These are phyloP conservation scores for Penicillium sp. DNA, from an alignment of 2,329 filamentous ascomycete genomes.

Conservation along the genomic window DNA sequence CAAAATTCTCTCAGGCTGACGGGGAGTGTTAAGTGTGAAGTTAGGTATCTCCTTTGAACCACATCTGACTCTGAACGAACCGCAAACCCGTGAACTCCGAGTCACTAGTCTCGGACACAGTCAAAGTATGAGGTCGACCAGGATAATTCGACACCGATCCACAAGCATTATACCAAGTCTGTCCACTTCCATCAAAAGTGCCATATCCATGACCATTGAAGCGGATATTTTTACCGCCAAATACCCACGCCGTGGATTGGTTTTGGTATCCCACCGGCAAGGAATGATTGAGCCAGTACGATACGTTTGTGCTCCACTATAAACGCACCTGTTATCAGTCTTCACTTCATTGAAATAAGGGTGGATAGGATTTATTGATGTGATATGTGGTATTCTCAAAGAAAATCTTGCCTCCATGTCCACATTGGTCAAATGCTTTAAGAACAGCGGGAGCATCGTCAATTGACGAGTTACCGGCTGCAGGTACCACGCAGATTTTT, in stretches of 20 bases:
- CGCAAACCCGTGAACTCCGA: constrained; percentile 30
- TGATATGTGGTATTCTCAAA: constrained; percentile 58
- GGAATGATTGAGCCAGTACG: constrained; percentile 58
- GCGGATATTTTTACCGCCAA: constrained; percentile 58
- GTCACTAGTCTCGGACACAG: constrained; percentile 27
- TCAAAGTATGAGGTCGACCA: constrained; percentile 38
- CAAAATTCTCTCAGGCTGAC: too few relatives aligned
- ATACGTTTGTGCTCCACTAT: constrained; percentile 46
- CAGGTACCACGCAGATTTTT: neutral
- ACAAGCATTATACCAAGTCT: constrained; percentile 50
- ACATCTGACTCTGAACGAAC: constrained; percentile 64
- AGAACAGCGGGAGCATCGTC: constrained; percentile 61
- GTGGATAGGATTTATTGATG: constrained; percentile 49
- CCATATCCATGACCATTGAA: constrained; percentile 58
- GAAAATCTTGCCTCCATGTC: constrained; percentile 57
- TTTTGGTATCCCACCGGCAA: constrained; percentile 58
- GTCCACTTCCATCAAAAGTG: constrained; percentile 54
- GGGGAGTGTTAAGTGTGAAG: constrained; percentile 11
- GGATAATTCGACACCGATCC: constrained; percentile 39
- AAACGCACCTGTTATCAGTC: neutral
- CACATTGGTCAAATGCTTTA: constrained; percentile 57
- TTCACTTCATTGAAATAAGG: constrained; percentile 14
- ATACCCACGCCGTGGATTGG: constrained; percentile 56
- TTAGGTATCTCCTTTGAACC: too few relatives aligned
- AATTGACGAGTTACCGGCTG: constrained; percentile 1